Evolutionary conservation across 2,329 filamentous ascomycete species (phyloP), one percentile per base, ranked within the genome.

Genomic region (Macrophomina tecta): DNA sequence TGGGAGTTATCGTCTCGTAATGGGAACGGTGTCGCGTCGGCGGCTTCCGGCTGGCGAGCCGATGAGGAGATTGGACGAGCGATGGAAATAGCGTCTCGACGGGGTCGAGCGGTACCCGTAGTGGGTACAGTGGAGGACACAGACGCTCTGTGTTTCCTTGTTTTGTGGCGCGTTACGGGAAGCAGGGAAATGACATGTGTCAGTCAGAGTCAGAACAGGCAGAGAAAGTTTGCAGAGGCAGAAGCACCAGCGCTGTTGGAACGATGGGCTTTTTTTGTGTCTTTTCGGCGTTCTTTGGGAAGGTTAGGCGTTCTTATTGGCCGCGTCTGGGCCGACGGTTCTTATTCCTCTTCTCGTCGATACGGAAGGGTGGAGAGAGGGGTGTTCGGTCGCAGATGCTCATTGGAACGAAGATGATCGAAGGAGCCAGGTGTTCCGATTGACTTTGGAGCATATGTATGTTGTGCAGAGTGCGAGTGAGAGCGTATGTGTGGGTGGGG

Each of bases 1-100:
- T 23, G 23, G 32, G 4, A 12, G 32, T 55, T 55, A 38, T 55
- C 34, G 52, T 55, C 52, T 55, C 52, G 52, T 55, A 55, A 55
- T 55, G 23, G 51, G 51, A 18, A 52, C 11, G 7, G n/a, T 58
- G 55, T 45, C 18, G 55, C 55, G 12, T 58, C 38, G 55, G 55
- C 36, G 23, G 23, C n/a, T 58, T 18, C n/a, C 52, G 52, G 49
- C 42, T n/a, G n/a, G 32, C 32, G 52, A 28, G 34, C 6, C 6
- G 36, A 36, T 45, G 12, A 18, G 36, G 55, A 38, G 36, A 38
- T 38, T 38, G 36, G 36, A 38, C 36, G 36, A 38, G 11, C 36
- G 36, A 38, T 38, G 55, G 36, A 36, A 58, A n/a, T 23, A 38
- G 51, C 36, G 12, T 30, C 23, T 23, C 23, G 48, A 11, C 42